Evolutionary conservation across 108 stramenopile species (phyloP), one percentile per base, ranked within the genome.

Genomic region (Cyclostephanos invisitatus): DNA sequence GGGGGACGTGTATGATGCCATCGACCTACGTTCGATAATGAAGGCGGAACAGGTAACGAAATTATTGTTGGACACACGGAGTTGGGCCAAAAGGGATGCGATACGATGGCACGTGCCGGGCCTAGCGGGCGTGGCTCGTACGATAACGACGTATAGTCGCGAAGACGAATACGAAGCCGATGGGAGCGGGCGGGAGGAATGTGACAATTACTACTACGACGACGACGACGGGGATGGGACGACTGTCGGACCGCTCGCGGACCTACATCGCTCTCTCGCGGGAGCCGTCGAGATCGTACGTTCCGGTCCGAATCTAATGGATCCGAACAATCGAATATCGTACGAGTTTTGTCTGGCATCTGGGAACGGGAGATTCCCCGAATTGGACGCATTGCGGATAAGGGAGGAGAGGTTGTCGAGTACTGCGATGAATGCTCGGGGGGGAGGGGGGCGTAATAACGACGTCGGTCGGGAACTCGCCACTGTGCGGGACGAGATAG

Each of bases 21-120:
- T 85, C 24, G 81, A 87, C 64, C 64, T 89, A 62, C 87, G 91
- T 64, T 42, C 84, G 67, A 78, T 93, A 54, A 53, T 93, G 17
- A 81, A 93, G 68, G 89, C 92, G 2, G 92, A 93, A 49, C 78
- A 90, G 37, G 87, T 91, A 2, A 67, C 86, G 17, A 71, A 83
- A 37, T 75, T 67, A 24, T 54, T 93, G 21, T 40, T 91, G 11
- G 27, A 82, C 22, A 82, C 85, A 0, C 57, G 83, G 42, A 49
- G 68, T 18, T 93, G 92, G 92, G 76, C 89, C 68, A 22, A 11
- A 28, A 5, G 25, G 62, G 21, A 81, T 82, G 14, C 62, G 73
- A 40, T 68, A 17, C 21, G 62, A 44, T 66, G 54, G 6, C 64
- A 64, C 70, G 72, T 68, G 50, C 84, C 87, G 44, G 35, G 29